Evolutionary conservation across 257 asterid genomes (phyloP).

Genomic region (Fraxinus cuspidata): DNA sequence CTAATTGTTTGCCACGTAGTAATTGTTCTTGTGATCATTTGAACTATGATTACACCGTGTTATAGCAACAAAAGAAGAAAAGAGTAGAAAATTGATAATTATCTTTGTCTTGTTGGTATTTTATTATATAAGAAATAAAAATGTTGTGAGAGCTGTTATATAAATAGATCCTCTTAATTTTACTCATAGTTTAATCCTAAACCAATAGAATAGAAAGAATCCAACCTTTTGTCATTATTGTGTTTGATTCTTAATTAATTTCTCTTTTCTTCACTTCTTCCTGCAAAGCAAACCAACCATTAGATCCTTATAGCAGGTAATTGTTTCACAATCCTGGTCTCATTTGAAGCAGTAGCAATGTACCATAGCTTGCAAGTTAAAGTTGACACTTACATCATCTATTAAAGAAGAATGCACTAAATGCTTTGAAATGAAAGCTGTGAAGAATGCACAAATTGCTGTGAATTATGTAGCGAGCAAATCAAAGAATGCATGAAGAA

Average conservation of each 20-base stretch:
- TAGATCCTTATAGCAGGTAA: constrained; percentile 5
- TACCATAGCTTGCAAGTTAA: constrained; percentile 3
- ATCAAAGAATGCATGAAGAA: constrained; percentile 50
- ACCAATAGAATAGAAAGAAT: constrained; percentile 12
- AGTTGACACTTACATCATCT: constrained; percentile 16
- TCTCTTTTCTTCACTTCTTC: neutral
- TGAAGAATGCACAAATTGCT: neutral
- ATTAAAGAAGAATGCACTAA: constrained; percentile 1
- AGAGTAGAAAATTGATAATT: neutral
- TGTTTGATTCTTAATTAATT: neutral
- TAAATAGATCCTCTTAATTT: neutral
- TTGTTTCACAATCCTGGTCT: neutral
- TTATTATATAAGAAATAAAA: too few relatives aligned
- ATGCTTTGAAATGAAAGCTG: neutral
- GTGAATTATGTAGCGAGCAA: constrained; percentile 87
- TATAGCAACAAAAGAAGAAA: neutral
- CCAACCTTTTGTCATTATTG: constrained; percentile 1
- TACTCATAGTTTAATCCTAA: neutral
- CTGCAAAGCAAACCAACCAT: neutral
- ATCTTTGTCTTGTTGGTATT: too few relatives aligned
- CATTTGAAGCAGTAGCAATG: constrained; percentile 4
- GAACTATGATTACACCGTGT: constrained; percentile 7
- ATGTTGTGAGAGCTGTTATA: neutral
- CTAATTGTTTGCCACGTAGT: constrained; percentile 21
- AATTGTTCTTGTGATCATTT: constrained; percentile 15